phyloP scores from a whole-genome alignment of 345 rosid species.

The Acer yangbiense region DNA sequence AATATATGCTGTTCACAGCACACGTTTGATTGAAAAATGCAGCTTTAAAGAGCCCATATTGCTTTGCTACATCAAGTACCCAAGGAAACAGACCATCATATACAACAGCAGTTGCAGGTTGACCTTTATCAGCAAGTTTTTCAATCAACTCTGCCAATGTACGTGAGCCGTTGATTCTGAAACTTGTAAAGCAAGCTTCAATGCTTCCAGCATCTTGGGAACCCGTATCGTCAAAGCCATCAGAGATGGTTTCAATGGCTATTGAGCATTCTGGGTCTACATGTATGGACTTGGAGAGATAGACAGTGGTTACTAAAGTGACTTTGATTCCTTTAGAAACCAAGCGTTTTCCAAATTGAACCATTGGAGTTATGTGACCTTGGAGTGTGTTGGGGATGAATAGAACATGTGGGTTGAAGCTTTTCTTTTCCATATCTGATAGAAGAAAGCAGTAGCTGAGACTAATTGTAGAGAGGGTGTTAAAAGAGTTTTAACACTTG shows the following conservation, averaged over 20 bases:
- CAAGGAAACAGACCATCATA: conserved; percentile 36
- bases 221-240: not conserved
- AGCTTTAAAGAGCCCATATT: conserved; percentile 29
- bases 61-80: conserved; percentile 36
- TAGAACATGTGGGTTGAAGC: conserved; percentile 23
- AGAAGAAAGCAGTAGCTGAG: not conserved
- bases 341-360: conserved; percentile 43
- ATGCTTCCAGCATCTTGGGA: not conserved
- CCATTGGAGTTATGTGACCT: conserved; percentile 41
- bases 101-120: conserved; percentile 16
- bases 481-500: not conserved
- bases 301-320: conserved; percentile 26
- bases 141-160: conserved; percentile 20
- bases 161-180: conserved; percentile 15
- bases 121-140: not conserved
- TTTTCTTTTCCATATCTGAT: not conserved
- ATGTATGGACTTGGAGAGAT: conserved; percentile 26
- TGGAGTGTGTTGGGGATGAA: conserved; percentile 34
- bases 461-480: not conserved
- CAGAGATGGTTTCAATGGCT: not conserved
- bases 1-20: conserved; percentile 26
- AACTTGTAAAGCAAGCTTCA: not conserved
- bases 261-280: not conserved
- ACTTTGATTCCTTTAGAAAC: conserved; percentile 30
- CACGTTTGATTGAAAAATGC: conserved; percentile 35